phyloP scores from a whole-genome alignment of 2,329 filamentous ascomycete species.

The Paecilomyces sp. region DNA sequence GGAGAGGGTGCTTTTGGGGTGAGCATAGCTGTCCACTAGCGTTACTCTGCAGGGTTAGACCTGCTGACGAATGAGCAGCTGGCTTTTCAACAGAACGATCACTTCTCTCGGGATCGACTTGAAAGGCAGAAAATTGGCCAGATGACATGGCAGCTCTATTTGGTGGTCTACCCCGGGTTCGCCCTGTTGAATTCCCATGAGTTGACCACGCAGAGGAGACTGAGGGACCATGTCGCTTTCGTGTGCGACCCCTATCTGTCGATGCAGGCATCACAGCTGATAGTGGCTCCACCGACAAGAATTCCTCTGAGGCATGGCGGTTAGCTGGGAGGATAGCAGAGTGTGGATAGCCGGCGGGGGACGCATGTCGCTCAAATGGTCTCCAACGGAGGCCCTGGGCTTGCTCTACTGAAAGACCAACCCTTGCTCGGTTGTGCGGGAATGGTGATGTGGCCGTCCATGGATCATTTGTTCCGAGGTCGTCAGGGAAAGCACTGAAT shows the following conservation, averaged over 20 bases:
- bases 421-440: slow-evolving; percentile 24
- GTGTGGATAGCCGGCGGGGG: slow-evolving; percentile 65
- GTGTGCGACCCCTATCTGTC: slow-evolving; percentile 34
- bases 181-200: slow-evolving; percentile 57
- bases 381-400: slow-evolving; percentile 37
- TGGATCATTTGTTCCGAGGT: slow-evolving; percentile 39
- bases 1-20: slow-evolving; percentile 1
- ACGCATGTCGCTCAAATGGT: slow-evolving; percentile 50
- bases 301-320: slow-evolving; percentile 23
- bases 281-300: slow-evolving; percentile 50
- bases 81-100: slow-evolving; percentile 38
- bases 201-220: slow-evolving; percentile 87
- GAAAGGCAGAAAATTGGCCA: slow-evolving; percentile 63
- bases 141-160: slow-evolving; percentile 61
- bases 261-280: slow-evolving; percentile 64
- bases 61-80: slow-evolving; percentile 30
- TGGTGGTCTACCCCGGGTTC: slow-evolving; percentile 72
- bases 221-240: slow-evolving; percentile 68
- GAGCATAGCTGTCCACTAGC: slow-evolving; percentile 10
- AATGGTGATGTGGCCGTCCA: slow-evolving; percentile 39
- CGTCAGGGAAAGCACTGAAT: slow-evolving; percentile 49
- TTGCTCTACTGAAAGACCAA: slow-evolving; percentile 11
- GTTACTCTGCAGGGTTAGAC: slow-evolving; percentile 38
- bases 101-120: slow-evolving; percentile 50
- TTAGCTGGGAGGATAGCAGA: slow-evolving; percentile 64